These are phyloP conservation scores for Hansenula anomala DNA, from an alignment of 1,139 yeast genomes.

Conservation along the genomic window DNA sequence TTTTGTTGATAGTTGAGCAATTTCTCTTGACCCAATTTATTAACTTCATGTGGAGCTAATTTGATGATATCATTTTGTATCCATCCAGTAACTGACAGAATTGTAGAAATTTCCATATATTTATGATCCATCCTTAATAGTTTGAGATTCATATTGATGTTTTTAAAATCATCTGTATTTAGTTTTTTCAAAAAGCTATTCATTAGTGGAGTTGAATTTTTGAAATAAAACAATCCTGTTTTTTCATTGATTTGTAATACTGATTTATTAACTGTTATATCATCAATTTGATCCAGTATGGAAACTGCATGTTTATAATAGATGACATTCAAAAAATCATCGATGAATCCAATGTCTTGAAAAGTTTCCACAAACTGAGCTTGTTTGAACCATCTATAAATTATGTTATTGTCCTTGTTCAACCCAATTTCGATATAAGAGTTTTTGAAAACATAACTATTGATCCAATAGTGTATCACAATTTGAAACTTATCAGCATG, in stretches of 20 bases:
- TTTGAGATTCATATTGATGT: conserved; percentile 23
- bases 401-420: conserved; percentile 44
- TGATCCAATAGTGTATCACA: conserved; percentile 67
- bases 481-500: conserved; percentile 59
- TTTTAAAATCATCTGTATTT: conserved; percentile 29
- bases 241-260: conserved; percentile 19
- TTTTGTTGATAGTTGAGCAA: conserved; percentile 17
- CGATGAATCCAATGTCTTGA: conserved; percentile 26
- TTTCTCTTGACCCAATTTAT: too few relatives aligned
- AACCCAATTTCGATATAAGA: conserved; percentile 63
- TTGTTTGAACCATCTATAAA: conserved; percentile 67
- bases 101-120: conserved; percentile 48
- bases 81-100: conserved; percentile 65
- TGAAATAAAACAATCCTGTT: conserved; percentile 41
- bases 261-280: conserved; percentile 16
- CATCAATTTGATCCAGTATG: conserved; percentile 27
- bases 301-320: conserved; percentile 30
- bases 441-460: conserved; percentile 42
- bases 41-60: conserved; percentile 32
- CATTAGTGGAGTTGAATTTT: conserved; percentile 40
- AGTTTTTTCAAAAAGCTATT: conserved; percentile 32
- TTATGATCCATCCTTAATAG: conserved; percentile 42
- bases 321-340: conserved; percentile 26
- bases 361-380: conserved; percentile 34
- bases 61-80: conserved; percentile 50